Base-by-base conservation (phyloP, 1,284 basidiomycete genomes). In the Pterulicium gracile region DNA sequence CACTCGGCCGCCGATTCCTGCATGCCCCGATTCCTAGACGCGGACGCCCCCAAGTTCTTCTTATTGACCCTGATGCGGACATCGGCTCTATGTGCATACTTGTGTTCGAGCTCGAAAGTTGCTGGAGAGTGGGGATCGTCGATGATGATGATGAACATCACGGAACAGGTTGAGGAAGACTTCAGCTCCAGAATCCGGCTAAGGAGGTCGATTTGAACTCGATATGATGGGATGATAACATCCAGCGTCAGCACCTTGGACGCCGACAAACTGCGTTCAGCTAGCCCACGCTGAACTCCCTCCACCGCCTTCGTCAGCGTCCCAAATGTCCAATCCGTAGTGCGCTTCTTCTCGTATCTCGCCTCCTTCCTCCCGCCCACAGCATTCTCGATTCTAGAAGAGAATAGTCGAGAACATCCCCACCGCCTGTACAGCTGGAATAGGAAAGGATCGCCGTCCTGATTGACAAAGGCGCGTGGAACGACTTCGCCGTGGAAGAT, bases 351-450 rank as follows among this genome's bases (percentile, higher is more conserved):
- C 17, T 56, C 52, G 54, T 79, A 78, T 4, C 76, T 62, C 3
- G 75, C 74, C 1, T 55, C 52, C 2, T 52, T 54, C 20, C 63
- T 66, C 0, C 77, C 77, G 0, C 77, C 76, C 10, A 76, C 52
- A 2, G 47, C 53, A 50, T 77, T 79, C 5, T 56, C 58, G 35
- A 79, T 59, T 15, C 69, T 57, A 3, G 59, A 59, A 1, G 57
- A 13, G 18, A 75, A 59, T 73, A 77, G 75, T 3, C 21, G 52
- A 0, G 75, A 73, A 36, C 69, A 70, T 3, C 66, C 69, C 65
- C 71, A 79, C 4, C 72, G 68, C 13, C 76, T 69, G 54, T 80
- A 80, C 2, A 81, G 63, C 55, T 78, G 75, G 54, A 67, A 80
- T 1, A 79, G 55, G 55, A 69, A 80, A 0, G 75, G 74, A 44